Evolutionary conservation across 352 stramenopile species (phyloP), one percentile per base, ranked within the genome.

Genomic region (Phytophthora colocasiae): DNA sequence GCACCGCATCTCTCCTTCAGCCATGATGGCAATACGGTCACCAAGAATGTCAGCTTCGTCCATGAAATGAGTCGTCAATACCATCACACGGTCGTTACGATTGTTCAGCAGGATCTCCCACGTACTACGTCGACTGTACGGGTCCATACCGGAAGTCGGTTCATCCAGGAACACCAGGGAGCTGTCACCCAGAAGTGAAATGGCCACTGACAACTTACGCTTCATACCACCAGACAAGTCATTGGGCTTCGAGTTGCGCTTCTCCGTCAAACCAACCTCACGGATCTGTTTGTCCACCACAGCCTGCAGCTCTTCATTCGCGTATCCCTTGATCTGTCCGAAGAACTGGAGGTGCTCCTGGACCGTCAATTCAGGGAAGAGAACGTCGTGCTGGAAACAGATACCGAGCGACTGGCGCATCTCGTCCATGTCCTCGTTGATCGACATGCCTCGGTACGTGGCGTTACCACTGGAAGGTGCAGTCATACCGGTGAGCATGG

Each of bases 1-100:
- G 69, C 81, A 88, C 1, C 77, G 77, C 10, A 90, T 45, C 36
- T 87, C 68, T 12, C 95, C 87, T 38, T 93, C 74, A 1, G 85
- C 78, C 87, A 96, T 93, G 43, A 96, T 92, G 22, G 84, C 78
- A 24, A 96, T 91, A 8, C 84, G 80, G 48, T 96, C 87, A 11
- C 80, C 83, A 4, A 97, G 66, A 12, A 93, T 73, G 58, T 97
- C 88, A 7, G 89, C 87, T 66, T 97, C 91, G 47, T 81, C 92
- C 93, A 98, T 98, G 64, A 98, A 98, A 59, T 99, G 96, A 32
- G 92, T 98, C 8, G 90, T 98, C 19, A 98, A 53, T 22, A 98
- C 69, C 57, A 97, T 94, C 17, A 92, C 66, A 24, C 78, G 72
- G 26, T 77, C 71, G 45, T 80, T 67, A n/a, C 77, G 66, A 40